Conservation (phyloP, 2,329 filamentous ascomycete species). For the Aureobasidium sp. region DNA sequence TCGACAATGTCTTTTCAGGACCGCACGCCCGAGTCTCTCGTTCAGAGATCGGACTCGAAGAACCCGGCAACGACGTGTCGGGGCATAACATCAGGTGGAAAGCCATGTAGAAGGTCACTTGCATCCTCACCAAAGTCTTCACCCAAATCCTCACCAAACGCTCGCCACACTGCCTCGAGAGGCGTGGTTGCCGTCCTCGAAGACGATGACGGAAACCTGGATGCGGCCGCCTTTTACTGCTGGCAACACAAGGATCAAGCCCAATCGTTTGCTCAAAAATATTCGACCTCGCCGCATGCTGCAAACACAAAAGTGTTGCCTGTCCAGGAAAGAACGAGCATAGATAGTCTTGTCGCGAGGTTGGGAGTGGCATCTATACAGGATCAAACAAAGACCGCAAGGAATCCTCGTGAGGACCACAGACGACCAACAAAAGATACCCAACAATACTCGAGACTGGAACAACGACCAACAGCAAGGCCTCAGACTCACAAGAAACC, state of each 20-base stretch:
- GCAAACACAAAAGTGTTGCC: not conserved
- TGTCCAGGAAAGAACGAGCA: conserved; percentile 59
- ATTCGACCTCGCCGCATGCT: conserved; percentile 14
- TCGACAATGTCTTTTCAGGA: conserved; percentile 8
- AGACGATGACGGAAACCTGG: conserved; percentile 45
- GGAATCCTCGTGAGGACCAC: not conserved
- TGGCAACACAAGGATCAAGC: conserved; percentile 95
- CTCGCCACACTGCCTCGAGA: conserved; percentile 17
- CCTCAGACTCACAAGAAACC: not conserved
- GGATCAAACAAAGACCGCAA: not conserved
- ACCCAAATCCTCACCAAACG: conserved; percentile 23
- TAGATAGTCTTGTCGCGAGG: conserved; percentile 78
- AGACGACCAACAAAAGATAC: not conserved
- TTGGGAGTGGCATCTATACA: conserved; percentile 42
- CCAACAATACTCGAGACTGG: not conserved
- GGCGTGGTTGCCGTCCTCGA: conserved; percentile 35
- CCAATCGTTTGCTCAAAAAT: conserved; percentile 26
- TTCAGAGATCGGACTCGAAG: conserved; percentile 75
- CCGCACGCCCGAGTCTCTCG: conserved; percentile 66
- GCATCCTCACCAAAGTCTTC: conserved; percentile 35
- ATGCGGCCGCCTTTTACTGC: conserved; percentile 63
- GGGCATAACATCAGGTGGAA: conserved; percentile 75
- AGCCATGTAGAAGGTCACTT: conserved; percentile 69
- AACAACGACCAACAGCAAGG: not conserved
- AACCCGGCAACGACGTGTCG: conserved; percentile 77